phyloP scores from a whole-genome alignment of 129 eudicot genomes.

The Tagetes patula region DNA sequence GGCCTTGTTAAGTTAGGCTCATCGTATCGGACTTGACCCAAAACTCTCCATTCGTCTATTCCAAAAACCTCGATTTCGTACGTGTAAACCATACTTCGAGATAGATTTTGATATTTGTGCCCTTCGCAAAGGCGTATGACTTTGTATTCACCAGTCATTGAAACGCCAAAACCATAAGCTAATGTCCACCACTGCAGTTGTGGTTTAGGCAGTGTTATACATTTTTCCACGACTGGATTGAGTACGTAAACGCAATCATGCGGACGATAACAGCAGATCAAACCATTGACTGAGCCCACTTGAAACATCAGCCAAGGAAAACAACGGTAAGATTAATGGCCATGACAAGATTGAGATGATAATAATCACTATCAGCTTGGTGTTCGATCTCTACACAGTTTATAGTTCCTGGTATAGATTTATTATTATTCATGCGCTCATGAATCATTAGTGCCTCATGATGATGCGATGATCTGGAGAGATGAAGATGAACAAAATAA shows the following conservation, averaged over 20 bases:
- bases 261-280: conserved; percentile 31
- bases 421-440: not conserved
- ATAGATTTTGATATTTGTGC: not conserved
- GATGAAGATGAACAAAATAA: conserved; percentile 23
- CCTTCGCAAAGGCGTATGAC: not conserved
- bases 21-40: not conserved
- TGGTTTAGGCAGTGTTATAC: not conserved
- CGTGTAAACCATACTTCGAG: not conserved
- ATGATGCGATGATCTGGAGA: conserved; percentile 1
- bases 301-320: no score
- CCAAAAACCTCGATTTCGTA: not conserved
- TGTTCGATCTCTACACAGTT: conserved; percentile 19
- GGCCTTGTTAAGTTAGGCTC: no score
- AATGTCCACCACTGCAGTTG: no score
- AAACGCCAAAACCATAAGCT: conserved; percentile 20
- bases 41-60: not conserved
- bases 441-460: not conserved
- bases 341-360: no score
- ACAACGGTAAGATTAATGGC: not conserved
- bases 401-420: not conserved
- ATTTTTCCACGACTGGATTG: not conserved
- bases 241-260: conserved; percentile 7
- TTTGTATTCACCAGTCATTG: not conserved
- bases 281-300: conserved; percentile 39
- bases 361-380: no score